Conservation (phyloP, 805 yeast genomes). For the Priceomyces medius region DNA sequence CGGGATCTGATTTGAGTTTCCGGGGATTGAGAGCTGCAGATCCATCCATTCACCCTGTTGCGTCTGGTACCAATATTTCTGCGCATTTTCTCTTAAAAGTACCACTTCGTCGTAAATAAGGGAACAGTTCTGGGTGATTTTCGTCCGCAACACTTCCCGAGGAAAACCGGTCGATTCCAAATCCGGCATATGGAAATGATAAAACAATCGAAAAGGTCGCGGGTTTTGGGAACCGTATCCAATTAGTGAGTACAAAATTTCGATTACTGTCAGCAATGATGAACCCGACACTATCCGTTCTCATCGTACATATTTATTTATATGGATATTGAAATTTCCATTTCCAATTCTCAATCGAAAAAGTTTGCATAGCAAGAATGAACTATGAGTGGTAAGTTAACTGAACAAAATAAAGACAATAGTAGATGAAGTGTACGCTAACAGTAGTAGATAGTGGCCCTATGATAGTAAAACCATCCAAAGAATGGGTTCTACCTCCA, state of each 20-base stretch:
- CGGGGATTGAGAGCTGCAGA: too few relatives aligned
- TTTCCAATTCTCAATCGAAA: neutral
- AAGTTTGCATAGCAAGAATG: conserved; percentile 2
- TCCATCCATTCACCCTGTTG: neutral
- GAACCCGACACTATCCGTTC: conserved; percentile 8
- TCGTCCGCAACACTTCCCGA: neutral
- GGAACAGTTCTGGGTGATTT: neutral
- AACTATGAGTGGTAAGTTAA: conserved; percentile 6
- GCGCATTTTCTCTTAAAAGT: neutral
- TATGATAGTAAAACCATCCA: conserved; percentile 52
- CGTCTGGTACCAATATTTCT: neutral
- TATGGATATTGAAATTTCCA: neutral
- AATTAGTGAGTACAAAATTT: conserved; percentile 3
- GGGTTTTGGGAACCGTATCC: conserved; percentile 4
- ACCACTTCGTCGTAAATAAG: neutral
- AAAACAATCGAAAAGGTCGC: neutral
- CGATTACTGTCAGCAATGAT: neutral
- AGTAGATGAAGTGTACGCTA: conserved; percentile 1
- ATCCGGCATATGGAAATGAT: neutral
- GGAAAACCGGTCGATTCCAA: too few relatives aligned
- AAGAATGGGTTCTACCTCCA: conserved; percentile 72
- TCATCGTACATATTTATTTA: conserved; percentile 5
- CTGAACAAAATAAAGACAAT: neutral
- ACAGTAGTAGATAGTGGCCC: conserved; percentile 6
- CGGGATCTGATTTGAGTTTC: too few relatives aligned